Base-by-base conservation (phyloP, 805 yeast genomes). In the Kazachstania bromeliacearum region DNA sequence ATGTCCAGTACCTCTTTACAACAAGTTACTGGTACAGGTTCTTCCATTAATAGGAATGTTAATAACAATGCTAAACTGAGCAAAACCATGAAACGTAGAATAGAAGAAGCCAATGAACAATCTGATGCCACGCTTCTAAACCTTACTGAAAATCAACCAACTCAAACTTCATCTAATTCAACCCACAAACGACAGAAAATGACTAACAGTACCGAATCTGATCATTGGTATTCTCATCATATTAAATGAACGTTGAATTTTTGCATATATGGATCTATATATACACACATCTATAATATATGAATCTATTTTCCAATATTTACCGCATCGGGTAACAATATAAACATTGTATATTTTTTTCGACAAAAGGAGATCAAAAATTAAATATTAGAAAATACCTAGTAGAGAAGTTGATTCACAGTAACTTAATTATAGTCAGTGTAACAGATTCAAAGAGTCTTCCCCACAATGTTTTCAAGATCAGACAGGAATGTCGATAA, bases 21-120 rank as follows among this genome's bases (percentile, higher is more conserved):
- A 26, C 36, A 42, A 29, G 49, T 43, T 12, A 43, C 54, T 14
- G 58, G 58, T 10, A 40, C 53, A 2, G 16, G 36, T 1, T 33
- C 42, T n/a, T 43, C 38, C 41, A 45, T 30, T 42, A 48, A 53
- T 40, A 50, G 62, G 13, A 70, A 66, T 44, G 53, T 59, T 1
- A 70, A 70, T 33, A 75, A 76, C 17, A 64, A 59, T 37, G 79
- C 85, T 3, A 70, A 71, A 43, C 56, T 81, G 63, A 67, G 81
- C 2, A 81, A 81, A 54, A 62, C 66, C 1, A 73, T 79, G 80
- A 67, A 68, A 38, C 49, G 55, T 13, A 63, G 85, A 37, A 49
- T 76, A 6, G 38, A 41, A 4, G 48, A 45, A 13, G 56, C 55
- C 3, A 45, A 50, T 30, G 41, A 38, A 15, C 49, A 45, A 35